These are phyloP conservation scores for Dioscorea cayenensis DNA, from an alignment of 116 monocot species.

Conservation along the genomic window DNA sequence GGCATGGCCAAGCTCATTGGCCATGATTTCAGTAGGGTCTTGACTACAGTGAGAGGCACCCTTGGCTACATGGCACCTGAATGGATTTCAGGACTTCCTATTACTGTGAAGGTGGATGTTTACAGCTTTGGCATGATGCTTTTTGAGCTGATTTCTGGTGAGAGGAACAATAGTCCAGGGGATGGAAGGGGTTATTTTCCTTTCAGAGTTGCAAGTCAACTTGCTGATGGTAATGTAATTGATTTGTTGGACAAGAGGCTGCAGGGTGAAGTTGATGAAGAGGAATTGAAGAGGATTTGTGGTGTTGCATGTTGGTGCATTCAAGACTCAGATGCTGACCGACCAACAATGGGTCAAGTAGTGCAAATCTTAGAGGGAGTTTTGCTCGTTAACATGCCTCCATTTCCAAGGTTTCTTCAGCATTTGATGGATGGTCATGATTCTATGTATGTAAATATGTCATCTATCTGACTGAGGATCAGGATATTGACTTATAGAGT, in stretches of 20 bases:
- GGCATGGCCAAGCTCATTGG: constrained; percentile 9
- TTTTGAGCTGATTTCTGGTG: constrained; percentile 1
- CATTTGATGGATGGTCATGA: background rate
- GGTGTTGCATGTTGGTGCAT: constrained; percentile 31
- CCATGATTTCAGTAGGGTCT: constrained; percentile 1
- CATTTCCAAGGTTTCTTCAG: constrained; percentile 5
- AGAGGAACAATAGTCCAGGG: background rate
- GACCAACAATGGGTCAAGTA: constrained; percentile 19
- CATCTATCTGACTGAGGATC: too few species aligned
- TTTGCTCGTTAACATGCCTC: constrained; percentile 10
- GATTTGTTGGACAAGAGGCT: constrained; percentile 11
- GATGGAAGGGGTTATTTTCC: background rate
- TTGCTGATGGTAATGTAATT: background rate
- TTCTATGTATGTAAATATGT: too few species aligned
- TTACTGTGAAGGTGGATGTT: constrained; percentile 3
- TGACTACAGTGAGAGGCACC: constrained; percentile 6
- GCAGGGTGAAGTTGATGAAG: background rate
- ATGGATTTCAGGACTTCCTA: background rate
- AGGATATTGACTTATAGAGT: too few species aligned
- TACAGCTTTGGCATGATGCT: constrained; percentile 14
- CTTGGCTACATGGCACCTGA: constrained; percentile 6
- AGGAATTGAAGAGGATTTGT: constrained; percentile 12
- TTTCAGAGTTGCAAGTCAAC: background rate
- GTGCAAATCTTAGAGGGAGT: constrained; percentile 23
- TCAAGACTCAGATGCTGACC: constrained; percentile 9